Conservation (phyloP, 345 rosid genomes). For the Salix caprea region DNA sequence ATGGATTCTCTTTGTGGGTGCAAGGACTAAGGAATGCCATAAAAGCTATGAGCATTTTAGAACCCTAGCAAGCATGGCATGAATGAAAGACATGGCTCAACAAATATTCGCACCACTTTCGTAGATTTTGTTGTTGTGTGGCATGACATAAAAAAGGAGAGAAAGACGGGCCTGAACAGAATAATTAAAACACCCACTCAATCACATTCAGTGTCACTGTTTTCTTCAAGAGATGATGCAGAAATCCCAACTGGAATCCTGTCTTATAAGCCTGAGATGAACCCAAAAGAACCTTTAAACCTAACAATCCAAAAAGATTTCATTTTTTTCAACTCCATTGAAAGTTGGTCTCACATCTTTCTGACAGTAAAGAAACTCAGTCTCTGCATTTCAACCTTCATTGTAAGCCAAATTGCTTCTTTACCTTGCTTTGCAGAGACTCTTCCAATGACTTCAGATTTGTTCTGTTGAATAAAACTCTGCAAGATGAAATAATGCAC, state of each 20-base stretch:
- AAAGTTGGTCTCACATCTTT: conserved; percentile 10
- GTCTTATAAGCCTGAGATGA: conserved; percentile 9
- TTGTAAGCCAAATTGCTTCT: not conserved
- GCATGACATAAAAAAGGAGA: not conserved
- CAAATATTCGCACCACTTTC: not conserved
- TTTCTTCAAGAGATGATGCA: conserved; percentile 22
- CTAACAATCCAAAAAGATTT: conserved; percentile 10
- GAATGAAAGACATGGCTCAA: not conserved
- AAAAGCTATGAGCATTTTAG: too few relatives aligned
- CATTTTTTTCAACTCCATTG: conserved; percentile 21
- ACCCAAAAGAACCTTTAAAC: conserved; percentile 22
- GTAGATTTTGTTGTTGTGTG: not conserved
- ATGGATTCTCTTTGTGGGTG: not conserved
- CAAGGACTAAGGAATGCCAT: too few relatives aligned
- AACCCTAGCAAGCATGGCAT: too few relatives aligned
- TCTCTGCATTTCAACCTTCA: conserved; percentile 5
- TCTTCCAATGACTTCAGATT: not conserved
- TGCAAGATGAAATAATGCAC: not conserved
- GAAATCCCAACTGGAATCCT: conserved; percentile 27
- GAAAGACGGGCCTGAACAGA: conserved; percentile 15
- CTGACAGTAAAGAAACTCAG: conserved; percentile 18
- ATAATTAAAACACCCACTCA: conserved; percentile 37
- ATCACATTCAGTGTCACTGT: conserved; percentile 29
- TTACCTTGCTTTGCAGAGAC: not conserved
- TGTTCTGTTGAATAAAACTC: not conserved